phyloP scores from a whole-genome alignment of 1,284 basidiomycete species.

The Puccinia coronata region DNA sequence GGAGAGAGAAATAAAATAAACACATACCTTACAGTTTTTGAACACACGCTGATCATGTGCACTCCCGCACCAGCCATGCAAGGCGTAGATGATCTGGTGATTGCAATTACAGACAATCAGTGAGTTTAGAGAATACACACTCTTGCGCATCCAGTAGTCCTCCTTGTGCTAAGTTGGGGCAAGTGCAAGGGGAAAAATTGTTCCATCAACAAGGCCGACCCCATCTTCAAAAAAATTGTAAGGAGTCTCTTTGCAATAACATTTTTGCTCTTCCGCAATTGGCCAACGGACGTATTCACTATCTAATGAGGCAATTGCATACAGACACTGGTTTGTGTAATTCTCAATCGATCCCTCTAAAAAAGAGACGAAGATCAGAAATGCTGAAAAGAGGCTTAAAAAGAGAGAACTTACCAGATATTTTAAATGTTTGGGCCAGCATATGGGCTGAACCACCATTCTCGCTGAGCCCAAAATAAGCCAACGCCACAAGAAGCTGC shows the following conservation, averaged over 20 bases:
- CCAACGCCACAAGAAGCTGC: conserved; percentile 8
- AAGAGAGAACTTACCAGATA: not conserved
- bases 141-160: conserved; percentile 12
- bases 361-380: not conserved
- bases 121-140: not conserved
- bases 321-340: conserved; percentile 1
- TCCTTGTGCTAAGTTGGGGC: conserved; percentile 1
- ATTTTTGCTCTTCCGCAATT: not conserved
- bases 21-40: not conserved
- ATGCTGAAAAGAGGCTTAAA: not conserved
- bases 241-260: too few species aligned
- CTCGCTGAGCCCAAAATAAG: not conserved
- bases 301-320: not conserved
- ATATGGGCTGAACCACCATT: not conserved
- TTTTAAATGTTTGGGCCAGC: not conserved
- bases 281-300: not conserved
- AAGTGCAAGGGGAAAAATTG: not conserved
- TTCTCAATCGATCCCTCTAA: conserved; percentile 4
- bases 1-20: not conserved
- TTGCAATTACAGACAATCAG: conserved; percentile 11
- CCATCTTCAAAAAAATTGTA: not conserved
- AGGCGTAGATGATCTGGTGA: not conserved
- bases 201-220: conserved; percentile 19
- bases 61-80: conserved; percentile 25
- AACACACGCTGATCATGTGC: conserved; percentile 4